Evolutionary conservation across 1,284 basidiomycete species (phyloP).

Genomic region (Ganoderma boninense): DNA sequence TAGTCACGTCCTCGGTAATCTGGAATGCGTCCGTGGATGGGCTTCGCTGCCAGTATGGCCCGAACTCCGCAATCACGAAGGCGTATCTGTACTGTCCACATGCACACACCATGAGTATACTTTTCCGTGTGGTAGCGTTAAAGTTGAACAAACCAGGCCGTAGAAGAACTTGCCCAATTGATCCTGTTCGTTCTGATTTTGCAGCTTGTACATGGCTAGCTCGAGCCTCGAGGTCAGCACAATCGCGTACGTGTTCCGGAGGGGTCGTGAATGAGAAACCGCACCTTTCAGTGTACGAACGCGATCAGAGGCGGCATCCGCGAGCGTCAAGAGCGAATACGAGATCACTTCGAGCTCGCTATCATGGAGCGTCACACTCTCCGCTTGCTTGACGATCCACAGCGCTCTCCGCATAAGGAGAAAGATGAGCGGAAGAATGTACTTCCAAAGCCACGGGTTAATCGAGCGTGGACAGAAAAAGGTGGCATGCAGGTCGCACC

Average conservation of each 20-base stretch:
- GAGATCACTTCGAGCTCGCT: conserved; percentile 15
- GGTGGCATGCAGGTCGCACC: conserved; percentile 26
- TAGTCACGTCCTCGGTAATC: neutral
- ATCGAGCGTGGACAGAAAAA: no score
- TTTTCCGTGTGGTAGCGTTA: neutral
- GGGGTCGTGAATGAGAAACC: neutral
- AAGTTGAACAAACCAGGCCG: conserved; percentile 35
- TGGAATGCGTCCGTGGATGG: neutral
- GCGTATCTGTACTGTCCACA: neutral
- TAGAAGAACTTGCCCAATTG: conserved; percentile 38
- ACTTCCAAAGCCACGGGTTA: conserved; percentile 4
- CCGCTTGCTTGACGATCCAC: conserved; percentile 12
- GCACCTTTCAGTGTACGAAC: conserved; percentile 11
- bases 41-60: neutral
- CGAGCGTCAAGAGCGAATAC: neutral
- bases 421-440: conserved; percentile 23
- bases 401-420: conserved; percentile 18
- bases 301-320: conserved; percentile 4
- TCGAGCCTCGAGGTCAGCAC: neutral
- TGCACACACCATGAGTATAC: neutral
- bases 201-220: conserved; percentile 46
- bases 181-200: conserved; percentile 33
- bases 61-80: neutral
- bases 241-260: no score
- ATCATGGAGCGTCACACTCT: conserved; percentile 4